Evolutionary conservation across 805 yeast genomes (phyloP).

Genomic region (Cyberlindnera meyerae): DNA sequence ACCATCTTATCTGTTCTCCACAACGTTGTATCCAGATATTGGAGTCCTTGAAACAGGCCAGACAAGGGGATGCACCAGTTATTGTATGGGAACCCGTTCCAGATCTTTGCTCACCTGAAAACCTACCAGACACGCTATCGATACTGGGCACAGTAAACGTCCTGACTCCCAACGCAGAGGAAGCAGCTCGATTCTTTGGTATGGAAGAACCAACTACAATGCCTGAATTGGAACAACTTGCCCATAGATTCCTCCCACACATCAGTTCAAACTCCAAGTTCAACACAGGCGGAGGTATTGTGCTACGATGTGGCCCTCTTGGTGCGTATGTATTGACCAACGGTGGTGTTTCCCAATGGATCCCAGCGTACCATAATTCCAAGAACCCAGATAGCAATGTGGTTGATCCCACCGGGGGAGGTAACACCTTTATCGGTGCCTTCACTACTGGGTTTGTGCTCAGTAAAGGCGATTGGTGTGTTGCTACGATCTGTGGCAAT

Average conservation of each 20-base stretch:
- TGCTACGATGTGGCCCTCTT: conserved; percentile 68
- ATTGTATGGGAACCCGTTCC: conserved; percentile 88
- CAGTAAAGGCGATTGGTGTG: conserved; percentile 40
- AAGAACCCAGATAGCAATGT: conserved; percentile 37
- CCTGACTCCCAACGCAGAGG: conserved; percentile 81
- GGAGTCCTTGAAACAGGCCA: conserved; percentile 22
- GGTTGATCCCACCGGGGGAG: conserved; percentile 93
- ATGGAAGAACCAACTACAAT: conserved; percentile 36
- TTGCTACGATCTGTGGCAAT: conserved; percentile 64
- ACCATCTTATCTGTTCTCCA: conserved; percentile 76
- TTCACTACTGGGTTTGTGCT: conserved; percentile 57
- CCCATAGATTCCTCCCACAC: conserved; percentile 35
- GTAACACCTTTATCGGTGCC: conserved; percentile 85
- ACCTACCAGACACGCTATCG: conserved; percentile 33
- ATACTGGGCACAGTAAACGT: conserved; percentile 47
- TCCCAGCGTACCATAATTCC: conserved; percentile 69
- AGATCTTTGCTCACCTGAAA: conserved; percentile 55
- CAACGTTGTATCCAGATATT: conserved; percentile 50
- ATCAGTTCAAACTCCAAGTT: conserved; percentile 32
- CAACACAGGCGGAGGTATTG: conserved; percentile 40
- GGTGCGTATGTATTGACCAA: conserved; percentile 55
- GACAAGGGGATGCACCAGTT: conserved; percentile 25
- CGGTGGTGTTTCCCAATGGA: conserved; percentile 34
- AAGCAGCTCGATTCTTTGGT: conserved; percentile 64
- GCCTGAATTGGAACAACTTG: conserved; percentile 39